phyloP scores from a whole-genome alignment of 2,329 filamentous ascomycete genomes.

The Sclerotinia subarctica region DNA sequence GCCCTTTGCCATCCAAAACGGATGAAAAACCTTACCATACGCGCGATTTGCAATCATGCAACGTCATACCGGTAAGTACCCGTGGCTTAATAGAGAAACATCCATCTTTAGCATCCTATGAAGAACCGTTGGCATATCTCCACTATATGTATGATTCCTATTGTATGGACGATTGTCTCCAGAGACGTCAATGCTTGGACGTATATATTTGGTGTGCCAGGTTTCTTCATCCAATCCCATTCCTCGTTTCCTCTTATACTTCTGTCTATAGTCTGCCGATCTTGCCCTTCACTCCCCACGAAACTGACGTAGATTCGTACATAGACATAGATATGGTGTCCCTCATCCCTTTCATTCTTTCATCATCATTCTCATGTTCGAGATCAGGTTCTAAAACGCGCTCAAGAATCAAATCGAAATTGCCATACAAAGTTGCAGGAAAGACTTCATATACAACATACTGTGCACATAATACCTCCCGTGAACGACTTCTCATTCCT shows the following conservation, averaged over 20 bases:
- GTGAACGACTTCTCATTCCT: slow-evolving; percentile 13
- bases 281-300: neutral
- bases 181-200: neutral
- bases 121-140: neutral
- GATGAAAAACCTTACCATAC: neutral
- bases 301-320: neutral
- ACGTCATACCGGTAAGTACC: slow-evolving; percentile 1
- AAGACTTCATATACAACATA: neutral
- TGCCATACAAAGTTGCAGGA: neutral
- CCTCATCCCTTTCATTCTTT: neutral
- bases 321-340: slow-evolving; percentile 15
- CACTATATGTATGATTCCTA: neutral
- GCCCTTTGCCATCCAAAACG: neutral
- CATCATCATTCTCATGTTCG: slow-evolving; percentile 3
- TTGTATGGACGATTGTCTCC: neutral
- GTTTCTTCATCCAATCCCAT: neutral
- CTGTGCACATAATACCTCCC: neutral
- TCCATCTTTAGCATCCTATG: neutral
- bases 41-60: slow-evolving; percentile 1
- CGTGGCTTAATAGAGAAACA: neutral
- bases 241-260: neutral
- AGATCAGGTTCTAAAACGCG: neutral
- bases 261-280: neutral
- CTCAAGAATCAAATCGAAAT: neutral
- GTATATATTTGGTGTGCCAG: slow-evolving; percentile 11